Conservation (phyloP, 305 asterid genomes). For the Striga hermonthica region DNA sequence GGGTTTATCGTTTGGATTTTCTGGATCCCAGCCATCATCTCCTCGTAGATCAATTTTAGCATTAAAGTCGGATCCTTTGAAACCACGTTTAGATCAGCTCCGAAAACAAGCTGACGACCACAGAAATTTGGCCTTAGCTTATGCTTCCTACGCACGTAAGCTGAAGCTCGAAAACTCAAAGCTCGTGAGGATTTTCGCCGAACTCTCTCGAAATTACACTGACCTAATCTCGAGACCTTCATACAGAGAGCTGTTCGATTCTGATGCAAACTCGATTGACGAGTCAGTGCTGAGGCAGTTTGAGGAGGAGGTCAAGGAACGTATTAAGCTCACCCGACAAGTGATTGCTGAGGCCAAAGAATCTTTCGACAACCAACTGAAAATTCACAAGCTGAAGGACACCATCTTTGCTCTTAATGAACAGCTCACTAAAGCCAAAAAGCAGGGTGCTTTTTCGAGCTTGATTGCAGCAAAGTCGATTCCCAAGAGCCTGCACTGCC, state of each 20-base stretch:
- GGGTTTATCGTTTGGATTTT: constrained; percentile 39
- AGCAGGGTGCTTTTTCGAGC: constrained; percentile 79
- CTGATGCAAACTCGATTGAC: constrained; percentile 52
- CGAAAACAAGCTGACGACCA: constrained; percentile 65
- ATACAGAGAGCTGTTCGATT: constrained; percentile 44
- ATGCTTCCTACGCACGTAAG: constrained; percentile 58
- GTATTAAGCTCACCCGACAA: constrained; percentile 64
- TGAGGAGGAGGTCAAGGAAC: constrained; percentile 76
- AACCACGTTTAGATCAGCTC: constrained; percentile 59
- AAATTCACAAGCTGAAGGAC: constrained; percentile 76
- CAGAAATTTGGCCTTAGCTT: constrained; percentile 45
- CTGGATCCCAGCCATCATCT: constrained; percentile 32
- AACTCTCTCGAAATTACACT: constrained; percentile 60
- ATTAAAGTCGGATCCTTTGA: constrained; percentile 48
- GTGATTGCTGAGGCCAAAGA: constrained; percentile 75
- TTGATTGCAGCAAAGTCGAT: constrained; percentile 83
- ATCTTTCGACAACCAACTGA: constrained; percentile 68
- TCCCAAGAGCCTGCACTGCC: constrained; percentile 83
- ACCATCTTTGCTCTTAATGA: constrained; percentile 70
- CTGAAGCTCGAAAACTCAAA: constrained; percentile 70
- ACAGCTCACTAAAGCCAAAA: constrained; percentile 65
- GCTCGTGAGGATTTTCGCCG: constrained; percentile 65
- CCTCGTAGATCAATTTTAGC: constrained; percentile 47
- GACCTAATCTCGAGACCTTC: constrained; percentile 54
- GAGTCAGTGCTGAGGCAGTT: constrained; percentile 52